These are phyloP conservation scores for Macrocystidia cucumis DNA, from an alignment of 1,284 basidiomycete species.

Conservation along the genomic window DNA sequence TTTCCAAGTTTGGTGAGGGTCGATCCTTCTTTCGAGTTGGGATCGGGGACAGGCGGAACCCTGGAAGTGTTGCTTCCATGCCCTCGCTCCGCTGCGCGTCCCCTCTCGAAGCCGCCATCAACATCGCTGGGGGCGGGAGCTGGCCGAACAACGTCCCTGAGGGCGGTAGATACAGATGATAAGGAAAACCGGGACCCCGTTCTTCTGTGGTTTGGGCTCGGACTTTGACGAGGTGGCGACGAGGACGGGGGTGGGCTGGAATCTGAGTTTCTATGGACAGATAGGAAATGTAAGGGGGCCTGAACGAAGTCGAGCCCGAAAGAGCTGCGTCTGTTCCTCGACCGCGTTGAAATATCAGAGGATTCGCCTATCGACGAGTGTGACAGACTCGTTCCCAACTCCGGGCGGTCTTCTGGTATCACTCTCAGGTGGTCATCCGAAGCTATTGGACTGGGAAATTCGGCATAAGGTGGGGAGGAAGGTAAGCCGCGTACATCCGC, in stretches of 20 bases:
- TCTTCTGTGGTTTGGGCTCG: conserved; percentile 18
- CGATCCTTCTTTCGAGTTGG: conserved; percentile 18
- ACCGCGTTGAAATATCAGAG: too few species aligned
- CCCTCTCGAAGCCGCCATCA: conserved; percentile 8
- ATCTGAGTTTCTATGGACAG: conserved; percentile 8
- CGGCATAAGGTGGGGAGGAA: too few species aligned
- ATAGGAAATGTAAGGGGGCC: conserved; percentile 6
- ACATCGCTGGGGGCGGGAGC: conserved; percentile 15
- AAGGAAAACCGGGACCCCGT: conserved; percentile 28
- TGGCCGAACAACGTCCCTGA: conserved; percentile 28
- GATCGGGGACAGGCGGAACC: neutral
- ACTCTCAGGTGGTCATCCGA: too few species aligned
- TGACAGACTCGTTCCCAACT: too few species aligned
- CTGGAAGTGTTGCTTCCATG: conserved; percentile 10
- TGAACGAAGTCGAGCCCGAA: too few species aligned
- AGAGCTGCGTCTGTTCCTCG: too few species aligned
- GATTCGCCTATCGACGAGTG: too few species aligned
- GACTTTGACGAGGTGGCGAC: conserved; percentile 1
- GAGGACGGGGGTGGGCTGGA: conserved; percentile 11
- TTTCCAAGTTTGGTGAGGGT: conserved; percentile 26
- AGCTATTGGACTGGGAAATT: too few species aligned
- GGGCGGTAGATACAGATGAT: conserved; percentile 25
- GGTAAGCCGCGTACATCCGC: too few species aligned
- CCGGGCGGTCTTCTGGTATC: too few species aligned
- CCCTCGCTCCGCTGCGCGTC: conserved; percentile 13